These are phyloP conservation scores for Penicillium sp. DNA, from an alignment of 2,329 filamentous ascomycete genomes.

Conservation along the genomic window DNA sequence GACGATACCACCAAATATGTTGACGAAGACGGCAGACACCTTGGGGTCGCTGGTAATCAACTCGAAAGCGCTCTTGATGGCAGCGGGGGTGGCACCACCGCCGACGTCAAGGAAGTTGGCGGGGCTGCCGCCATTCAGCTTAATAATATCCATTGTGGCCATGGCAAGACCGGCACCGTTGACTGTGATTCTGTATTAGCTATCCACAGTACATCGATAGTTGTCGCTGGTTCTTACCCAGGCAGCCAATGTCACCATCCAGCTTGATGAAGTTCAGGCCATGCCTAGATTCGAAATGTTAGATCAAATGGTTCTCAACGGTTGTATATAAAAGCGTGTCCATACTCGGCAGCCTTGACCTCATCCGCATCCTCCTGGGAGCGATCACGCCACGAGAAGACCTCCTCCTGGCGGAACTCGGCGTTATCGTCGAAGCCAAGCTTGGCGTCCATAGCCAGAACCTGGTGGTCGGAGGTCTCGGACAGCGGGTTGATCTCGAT, in stretches of 20 bases:
- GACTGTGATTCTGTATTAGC: conserved; percentile 48
- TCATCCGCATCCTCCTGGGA: conserved; percentile 96
- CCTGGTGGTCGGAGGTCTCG: conserved; percentile 96
- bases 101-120: conserved; percentile 99
- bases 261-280: conserved; percentile 99
- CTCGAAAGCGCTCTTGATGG: conserved; percentile 96
- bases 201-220: neutral
- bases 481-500: conserved; percentile 99
- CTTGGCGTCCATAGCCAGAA: conserved; percentile 99
- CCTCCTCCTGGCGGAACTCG: conserved; percentile 94
- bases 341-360: conserved; percentile 86
- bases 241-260: conserved; percentile 96
- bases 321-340: neutral
- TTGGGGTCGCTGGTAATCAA: conserved; percentile 98
- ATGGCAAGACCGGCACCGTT: conserved; percentile 99
- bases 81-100: conserved; percentile 91
- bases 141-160: conserved; percentile 99
- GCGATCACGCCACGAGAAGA: conserved; percentile 89
- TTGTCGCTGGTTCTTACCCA: conserved; percentile 43
- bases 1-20: conserved; percentile 99
- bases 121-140: conserved; percentile 91
- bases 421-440: conserved; percentile 98
- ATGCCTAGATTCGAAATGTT: conserved; percentile 33
- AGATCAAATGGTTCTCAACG: conserved; percentile 10
- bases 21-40: conserved; percentile 98